Evolutionary conservation across 768 basidiomycete species (phyloP), one percentile per base, ranked within the genome.

Genomic region (Hericium alpestre): DNA sequence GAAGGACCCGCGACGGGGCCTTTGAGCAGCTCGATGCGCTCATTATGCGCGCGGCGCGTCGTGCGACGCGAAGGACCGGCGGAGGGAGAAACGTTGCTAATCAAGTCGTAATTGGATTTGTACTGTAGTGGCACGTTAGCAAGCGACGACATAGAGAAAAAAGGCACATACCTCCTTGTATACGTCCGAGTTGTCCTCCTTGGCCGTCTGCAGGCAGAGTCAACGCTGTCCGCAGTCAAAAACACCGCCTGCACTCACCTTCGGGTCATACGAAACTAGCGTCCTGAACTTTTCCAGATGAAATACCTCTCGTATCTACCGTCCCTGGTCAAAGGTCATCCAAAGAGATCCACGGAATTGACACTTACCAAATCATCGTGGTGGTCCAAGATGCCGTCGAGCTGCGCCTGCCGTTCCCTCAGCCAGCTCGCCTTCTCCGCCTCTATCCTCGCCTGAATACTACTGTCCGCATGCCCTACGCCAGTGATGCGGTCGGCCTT

Each of bases 271-370:
- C 18, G 75, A 76, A 38, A 93, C 71, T 73, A 95, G 76, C 23
- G 79, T 83, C 2, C 82, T 79, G 66, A 87, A 94, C 57, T 85
- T 76, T 61, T 93, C 86, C 70, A 95, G 76, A 66, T 97, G 93
- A 69, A 94, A 97, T 58, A 81, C 75, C 70, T 97, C 91, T 58
- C 93, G 81, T 51, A 95, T 77, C 86, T 92, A 16, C 6, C 52
- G 11, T 20, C 5, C 59, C 20, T 46, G 13, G 57, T 13, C 57
- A 50, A 23, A 52, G 27, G 58, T 57, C 50, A 43, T 55, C 40
- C 46, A 43, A 51, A 41, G 32, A 32, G 53, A 53, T 56, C 48
- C 16, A 20, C 56, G 57, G 47, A 16, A 37, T 13, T 11, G 54
- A 40, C 3, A 54, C 89, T 64, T 67, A 91, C 90, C 71, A 87